Percentiles rank a stretch among this genome's conserved stretches.
Evolutionary conservation across 352 stramenopile species (phyloP).

Genomic region (Phytophthora pinifolia): DNA sequence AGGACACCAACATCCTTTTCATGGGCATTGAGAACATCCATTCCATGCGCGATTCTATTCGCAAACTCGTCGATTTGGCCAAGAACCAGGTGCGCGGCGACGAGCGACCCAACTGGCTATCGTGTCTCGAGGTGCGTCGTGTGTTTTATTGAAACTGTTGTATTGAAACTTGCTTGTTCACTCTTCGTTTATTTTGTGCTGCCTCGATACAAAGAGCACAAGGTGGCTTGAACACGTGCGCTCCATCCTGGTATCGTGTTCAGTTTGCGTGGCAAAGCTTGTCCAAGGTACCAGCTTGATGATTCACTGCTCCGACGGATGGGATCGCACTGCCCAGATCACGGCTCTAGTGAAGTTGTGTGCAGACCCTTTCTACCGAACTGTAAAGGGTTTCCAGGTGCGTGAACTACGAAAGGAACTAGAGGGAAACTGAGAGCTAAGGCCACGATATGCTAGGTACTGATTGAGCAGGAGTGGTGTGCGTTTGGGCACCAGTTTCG

Average conservation of each 20-base stretch:
- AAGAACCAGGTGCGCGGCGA: conserved; percentile 84
- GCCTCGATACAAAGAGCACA: conserved; percentile 39
- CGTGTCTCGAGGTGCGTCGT: conserved; percentile 63
- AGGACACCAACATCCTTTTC: conserved; percentile 73
- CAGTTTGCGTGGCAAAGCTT: conserved; percentile 90
- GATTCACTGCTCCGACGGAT: conserved; percentile 99
- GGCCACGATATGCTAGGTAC: conserved; percentile 30
- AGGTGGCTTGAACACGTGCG: conserved; percentile 83
- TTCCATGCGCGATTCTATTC: conserved; percentile 87
- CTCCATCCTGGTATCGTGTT: conserved; percentile 87
- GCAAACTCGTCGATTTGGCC: conserved; percentile 80
- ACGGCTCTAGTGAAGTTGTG: conserved; percentile 94
- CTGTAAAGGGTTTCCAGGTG: conserved; percentile 93
- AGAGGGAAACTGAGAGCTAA: background rate
- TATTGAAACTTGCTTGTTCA: conserved; percentile 4
- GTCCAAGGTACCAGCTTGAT: conserved; percentile 93
- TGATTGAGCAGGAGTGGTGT: conserved; percentile 99
- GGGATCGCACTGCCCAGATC: conserved; percentile 98
- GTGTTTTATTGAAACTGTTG: background rate
- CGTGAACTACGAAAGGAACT: background rate
- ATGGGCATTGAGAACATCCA: conserved; percentile 95
- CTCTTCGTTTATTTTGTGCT: background rate
- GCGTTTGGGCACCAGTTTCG: conserved; percentile 99
- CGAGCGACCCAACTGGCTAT: conserved; percentile 80
- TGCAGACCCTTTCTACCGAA: conserved; percentile 98